Evolutionary conservation across 768 basidiomycete genomes (phyloP), one percentile per base, ranked within the genome.

Genomic region (Amanita pseudoporphyria): DNA sequence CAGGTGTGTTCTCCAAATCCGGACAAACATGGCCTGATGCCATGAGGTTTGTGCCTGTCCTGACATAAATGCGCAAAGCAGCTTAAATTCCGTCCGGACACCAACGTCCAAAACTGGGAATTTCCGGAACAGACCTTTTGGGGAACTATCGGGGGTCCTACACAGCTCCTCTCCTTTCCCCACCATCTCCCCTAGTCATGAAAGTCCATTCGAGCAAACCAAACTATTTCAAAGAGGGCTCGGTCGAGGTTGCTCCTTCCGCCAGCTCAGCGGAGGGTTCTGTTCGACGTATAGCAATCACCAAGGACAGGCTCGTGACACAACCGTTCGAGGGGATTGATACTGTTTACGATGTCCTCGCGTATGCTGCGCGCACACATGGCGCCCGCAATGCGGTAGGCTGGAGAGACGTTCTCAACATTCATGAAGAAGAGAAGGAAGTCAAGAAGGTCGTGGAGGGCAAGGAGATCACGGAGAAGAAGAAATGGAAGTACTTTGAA

Each of bases 401-500:
- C 0, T 85, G 80, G 73, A 72, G 96, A 30, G 87, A 89, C 49
- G 57, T 93, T 28, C 60, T 88, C 47, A 61, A 70, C 5, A 69
- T 82, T 19, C 71, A 90, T 60, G 81, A 89, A 58, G 95, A 97
- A 67, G 84, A 82, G 63, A 97, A 96, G 70, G 81, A 91, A 59
- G 78, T 97, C 30, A 84, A 77, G 61, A 94, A 92, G 73, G 69
- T 72, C 26, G 80, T 93, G 37, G 83, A 74, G 4, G 95, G 94
- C 28, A 83, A 92, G 64, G 79, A 91, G 64, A 73, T 82, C 26
- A 80, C 67, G 3, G 87, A 98, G 73, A 89, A 70, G 64, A 99
- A 99, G 78, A 89, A 75, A 49, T 99, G 95, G 95, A 90, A 86
- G 62, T 98, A 85, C 67, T 99, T 90, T 67, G 78, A 93, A 65